Conservation (phyloP, 129 eudicot species). For the Pseudognaphalium luteoalbum region DNA sequence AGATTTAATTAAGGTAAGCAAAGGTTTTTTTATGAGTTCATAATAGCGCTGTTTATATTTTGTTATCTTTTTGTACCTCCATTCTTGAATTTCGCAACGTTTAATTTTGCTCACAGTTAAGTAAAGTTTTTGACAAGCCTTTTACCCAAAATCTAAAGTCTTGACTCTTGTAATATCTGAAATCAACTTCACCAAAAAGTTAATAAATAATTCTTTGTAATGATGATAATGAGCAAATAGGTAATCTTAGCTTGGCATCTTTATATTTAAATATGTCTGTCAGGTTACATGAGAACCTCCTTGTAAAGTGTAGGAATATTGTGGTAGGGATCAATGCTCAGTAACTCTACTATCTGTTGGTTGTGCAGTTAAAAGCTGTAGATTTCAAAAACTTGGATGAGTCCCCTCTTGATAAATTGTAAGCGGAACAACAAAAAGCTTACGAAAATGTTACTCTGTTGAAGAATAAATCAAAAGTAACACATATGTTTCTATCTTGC, state of each 20-base stretch:
- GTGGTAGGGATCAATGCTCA: neutral
- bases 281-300: neutral
- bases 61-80: constrained; percentile 15
- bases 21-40: neutral
- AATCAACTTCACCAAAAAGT: neutral
- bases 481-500: constrained; percentile 17
- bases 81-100: neutral
- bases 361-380: constrained; percentile 71
- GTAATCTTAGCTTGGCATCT: neutral
- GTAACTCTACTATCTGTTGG: constrained; percentile 17
- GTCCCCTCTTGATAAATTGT: constrained; percentile 84
- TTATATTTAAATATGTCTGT: neutral
- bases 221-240: constrained; percentile 13
- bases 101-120: neutral
- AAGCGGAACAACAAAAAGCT: constrained; percentile 32
- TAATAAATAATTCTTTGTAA: neutral
- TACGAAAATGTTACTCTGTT: neutral
- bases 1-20: constrained; percentile 73
- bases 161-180: neutral
- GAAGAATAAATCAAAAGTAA: neutral
- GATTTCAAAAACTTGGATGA: constrained; percentile 78
- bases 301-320: neutral
- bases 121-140: neutral
- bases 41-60: constrained; percentile 2
- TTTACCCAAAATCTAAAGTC: neutral